These are phyloP conservation scores for Obba rivulosa DNA, from an alignment of 768 basidiomycete genomes.

Conservation along the genomic window DNA sequence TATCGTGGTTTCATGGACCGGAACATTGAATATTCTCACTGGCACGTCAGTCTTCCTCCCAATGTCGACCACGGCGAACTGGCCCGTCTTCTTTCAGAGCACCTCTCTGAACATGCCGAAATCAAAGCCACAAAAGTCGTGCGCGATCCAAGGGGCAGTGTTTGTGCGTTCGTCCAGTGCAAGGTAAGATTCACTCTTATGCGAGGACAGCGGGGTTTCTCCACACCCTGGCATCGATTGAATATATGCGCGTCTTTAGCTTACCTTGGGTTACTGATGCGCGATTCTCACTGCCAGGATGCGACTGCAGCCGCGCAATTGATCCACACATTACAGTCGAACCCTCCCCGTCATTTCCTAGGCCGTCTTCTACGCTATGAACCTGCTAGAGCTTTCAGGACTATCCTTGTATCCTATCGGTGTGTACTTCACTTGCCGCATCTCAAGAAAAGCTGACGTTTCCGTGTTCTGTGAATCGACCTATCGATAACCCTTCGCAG, in stretches of 20 bases:
- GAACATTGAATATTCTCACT: constrained; percentile 1
- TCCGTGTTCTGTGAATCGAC: neutral
- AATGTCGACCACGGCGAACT: constrained; percentile 64
- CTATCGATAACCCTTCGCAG: no score
- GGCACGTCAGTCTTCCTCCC: constrained; percentile 57
- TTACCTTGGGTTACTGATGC: neutral
- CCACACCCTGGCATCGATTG: neutral
- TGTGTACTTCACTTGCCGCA: constrained; percentile 22
- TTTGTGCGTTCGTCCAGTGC: constrained; percentile 85
- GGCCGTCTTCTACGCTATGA: constrained; percentile 76
- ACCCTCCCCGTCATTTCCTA: constrained; percentile 56
- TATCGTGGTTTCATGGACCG: neutral
- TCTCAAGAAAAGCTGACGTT: neutral
- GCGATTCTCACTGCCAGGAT: constrained; percentile 34
- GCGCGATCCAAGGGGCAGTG: constrained; percentile 64
- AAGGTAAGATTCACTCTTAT: constrained; percentile 41
- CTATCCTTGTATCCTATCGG: constrained; percentile 74
- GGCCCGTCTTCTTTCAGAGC: constrained; percentile 51
- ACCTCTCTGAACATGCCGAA: constrained; percentile 60
- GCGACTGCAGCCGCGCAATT: constrained; percentile 51
- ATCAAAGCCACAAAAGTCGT: constrained; percentile 67
- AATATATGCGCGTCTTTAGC: constrained; percentile 1
- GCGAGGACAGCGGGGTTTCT: no score
- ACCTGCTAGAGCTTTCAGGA: constrained; percentile 68
- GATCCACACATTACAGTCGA: constrained; percentile 53